These are phyloP conservation scores for Theobroma cacao DNA, from an alignment of 345 rosid genomes.

Conservation along the genomic window DNA sequence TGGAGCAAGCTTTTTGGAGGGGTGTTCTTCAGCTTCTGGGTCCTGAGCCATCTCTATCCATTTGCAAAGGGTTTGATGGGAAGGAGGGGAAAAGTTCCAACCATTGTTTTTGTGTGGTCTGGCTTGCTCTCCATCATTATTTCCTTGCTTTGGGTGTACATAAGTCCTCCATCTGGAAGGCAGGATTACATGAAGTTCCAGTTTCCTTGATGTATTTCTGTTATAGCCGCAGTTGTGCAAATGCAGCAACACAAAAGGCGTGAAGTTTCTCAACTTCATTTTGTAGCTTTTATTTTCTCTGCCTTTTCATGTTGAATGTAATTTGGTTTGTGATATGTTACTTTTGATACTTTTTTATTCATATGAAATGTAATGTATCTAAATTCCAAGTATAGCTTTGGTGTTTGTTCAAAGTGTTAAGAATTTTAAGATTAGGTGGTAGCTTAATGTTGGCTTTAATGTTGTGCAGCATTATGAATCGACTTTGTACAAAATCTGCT, in stretches of 20 bases:
- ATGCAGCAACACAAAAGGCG: neutral
- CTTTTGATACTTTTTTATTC: neutral
- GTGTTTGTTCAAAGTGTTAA: too few species aligned
- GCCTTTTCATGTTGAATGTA: constrained; percentile 7
- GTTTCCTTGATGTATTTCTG: constrained; percentile 35
- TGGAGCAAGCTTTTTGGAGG: constrained; percentile 87
- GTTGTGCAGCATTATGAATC: neutral
- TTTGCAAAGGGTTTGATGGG: constrained; percentile 87
- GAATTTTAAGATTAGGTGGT: too few species aligned
- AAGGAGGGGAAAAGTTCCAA: constrained; percentile 71
- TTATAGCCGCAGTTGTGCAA: neutral
- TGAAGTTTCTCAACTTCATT: constrained; percentile 42
- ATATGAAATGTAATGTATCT: neutral
- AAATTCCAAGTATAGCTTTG: neutral
- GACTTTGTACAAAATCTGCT: neutral
- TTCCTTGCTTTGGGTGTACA: constrained; percentile 69
- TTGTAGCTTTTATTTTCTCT: neutral
- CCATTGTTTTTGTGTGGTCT: constrained; percentile 76
- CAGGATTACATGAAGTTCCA: constrained; percentile 45
- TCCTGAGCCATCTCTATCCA: constrained; percentile 67
- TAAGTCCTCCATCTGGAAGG: constrained; percentile 58
- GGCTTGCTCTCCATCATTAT: constrained; percentile 64
- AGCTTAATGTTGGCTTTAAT: neutral
- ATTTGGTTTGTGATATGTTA: neutral
- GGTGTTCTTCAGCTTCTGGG: constrained; percentile 86